Evolutionary conservation across 163 green algal genomes (phyloP).

Genomic region (Scenedesmus sp.): DNA sequence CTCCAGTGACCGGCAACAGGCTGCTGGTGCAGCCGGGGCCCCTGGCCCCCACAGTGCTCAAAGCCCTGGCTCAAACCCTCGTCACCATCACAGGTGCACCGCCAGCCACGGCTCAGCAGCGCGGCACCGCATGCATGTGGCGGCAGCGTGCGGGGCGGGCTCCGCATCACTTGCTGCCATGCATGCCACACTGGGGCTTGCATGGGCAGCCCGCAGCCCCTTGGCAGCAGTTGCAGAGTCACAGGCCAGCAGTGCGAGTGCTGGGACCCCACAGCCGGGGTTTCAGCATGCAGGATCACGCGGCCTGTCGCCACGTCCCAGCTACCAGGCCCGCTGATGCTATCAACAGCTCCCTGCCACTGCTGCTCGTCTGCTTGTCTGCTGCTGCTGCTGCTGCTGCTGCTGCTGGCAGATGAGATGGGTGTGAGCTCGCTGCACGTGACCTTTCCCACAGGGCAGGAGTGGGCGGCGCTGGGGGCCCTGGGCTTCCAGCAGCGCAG

Average conservation of each 20-base stretch:
- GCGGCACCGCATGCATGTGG: no score
- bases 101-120: no score
- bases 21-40: conserved; percentile 69
- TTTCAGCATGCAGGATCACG: no score
- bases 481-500: conserved; percentile 77
- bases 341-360: not conserved
- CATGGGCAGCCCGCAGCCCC: no score
- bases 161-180: not conserved
- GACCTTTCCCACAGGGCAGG: conserved; percentile 84
- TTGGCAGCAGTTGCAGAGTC: no score
- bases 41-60: conserved; percentile 31
- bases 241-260: no score
- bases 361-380: not conserved
- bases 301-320: no score
- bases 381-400: conserved; percentile 29
- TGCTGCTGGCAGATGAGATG: conserved; percentile 64
- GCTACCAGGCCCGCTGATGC: not conserved
- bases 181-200: no score
- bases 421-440: conserved; percentile 82
- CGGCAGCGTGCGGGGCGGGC: no score
- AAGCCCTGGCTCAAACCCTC: conserved; percentile 54
- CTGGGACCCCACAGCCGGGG: no score
- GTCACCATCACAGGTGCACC: conserved; percentile 46
- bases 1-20: conserved; percentile 81
- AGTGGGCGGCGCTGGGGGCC: conserved; percentile 72